phyloP scores from a whole-genome alignment of 2,329 filamentous ascomycete species.

The Cercospora berteroae region DNA sequence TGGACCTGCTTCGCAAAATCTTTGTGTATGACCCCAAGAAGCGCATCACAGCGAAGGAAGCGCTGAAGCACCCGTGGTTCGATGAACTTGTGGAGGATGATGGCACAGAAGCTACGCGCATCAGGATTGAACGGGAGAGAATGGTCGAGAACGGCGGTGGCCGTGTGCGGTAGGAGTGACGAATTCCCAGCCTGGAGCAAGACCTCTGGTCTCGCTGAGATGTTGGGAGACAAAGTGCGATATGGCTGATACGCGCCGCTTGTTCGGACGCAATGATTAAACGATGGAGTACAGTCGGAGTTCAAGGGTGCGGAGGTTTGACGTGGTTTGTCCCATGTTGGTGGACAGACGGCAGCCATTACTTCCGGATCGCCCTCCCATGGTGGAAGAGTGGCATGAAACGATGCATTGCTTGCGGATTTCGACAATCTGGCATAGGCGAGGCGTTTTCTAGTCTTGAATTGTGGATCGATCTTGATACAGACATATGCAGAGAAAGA shows the following conservation, averaged over 20 bases:
- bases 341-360: background rate
- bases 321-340: background rate
- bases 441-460: constrained; percentile 8
- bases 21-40: constrained; percentile 67
- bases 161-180: constrained; percentile 14
- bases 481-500: constrained; percentile 9
- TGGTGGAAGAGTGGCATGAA: constrained; percentile 1
- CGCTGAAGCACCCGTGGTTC: constrained; percentile 66
- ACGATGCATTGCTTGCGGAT: constrained; percentile 14
- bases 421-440: constrained; percentile 13
- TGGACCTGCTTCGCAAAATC: constrained; percentile 61
- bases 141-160: constrained; percentile 21
- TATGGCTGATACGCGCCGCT: background rate
- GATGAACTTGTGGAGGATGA: constrained; percentile 63
- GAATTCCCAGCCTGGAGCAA: background rate
- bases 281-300: constrained; percentile 10
- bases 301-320: constrained; percentile 1
- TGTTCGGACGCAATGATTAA: background rate
- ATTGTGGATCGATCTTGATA: constrained; percentile 4
- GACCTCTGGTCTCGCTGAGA: background rate
- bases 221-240: background rate
- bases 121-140: constrained; percentile 40
- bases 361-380: background rate
- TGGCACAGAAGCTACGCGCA: constrained; percentile 62
- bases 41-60: constrained; percentile 63